A percentile compares a stretch with the other conserved stretches of the same genome.
Conservation (phyloP, 202 grass and related monocot genomes). For the Alloteropsis angusta region DNA sequence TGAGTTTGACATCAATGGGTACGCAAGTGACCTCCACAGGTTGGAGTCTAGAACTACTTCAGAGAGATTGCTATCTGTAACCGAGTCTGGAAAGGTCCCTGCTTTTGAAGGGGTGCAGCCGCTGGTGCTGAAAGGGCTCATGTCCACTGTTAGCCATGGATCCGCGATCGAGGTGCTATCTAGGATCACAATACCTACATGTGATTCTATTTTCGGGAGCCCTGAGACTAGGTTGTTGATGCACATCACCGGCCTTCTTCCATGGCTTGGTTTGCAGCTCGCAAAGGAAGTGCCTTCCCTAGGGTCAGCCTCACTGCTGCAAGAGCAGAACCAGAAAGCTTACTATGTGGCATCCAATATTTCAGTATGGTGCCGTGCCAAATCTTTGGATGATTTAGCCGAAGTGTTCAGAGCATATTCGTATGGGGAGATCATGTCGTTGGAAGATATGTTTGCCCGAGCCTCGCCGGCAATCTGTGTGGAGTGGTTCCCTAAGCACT, state of each 20-base stretch:
- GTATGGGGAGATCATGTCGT: constrained; percentile 43
- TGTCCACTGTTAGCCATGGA: constrained; percentile 85
- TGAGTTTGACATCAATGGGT: constrained; percentile 67
- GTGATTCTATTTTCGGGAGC: constrained; percentile 93
- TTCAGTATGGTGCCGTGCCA: constrained; percentile 64
- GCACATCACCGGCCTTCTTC: constrained; percentile 89
- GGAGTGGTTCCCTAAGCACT: constrained; percentile 90
- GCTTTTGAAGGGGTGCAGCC: constrained; percentile 92
- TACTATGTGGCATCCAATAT: constrained; percentile 86
- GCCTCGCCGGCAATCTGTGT: constrained; percentile 64
- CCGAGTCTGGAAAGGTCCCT: constrained; percentile 72
- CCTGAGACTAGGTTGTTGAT: constrained; percentile 88
- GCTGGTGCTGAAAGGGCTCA: constrained; percentile 84
- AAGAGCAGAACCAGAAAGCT: constrained; percentile 81
- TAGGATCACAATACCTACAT: constrained; percentile 79
- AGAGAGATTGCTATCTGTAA: constrained; percentile 49
- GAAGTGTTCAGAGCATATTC: constrained; percentile 73
- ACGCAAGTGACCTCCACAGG: constrained; percentile 63
- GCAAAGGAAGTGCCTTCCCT: constrained; percentile 33
- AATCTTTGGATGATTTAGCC: constrained; percentile 56
- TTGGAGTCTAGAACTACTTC: constrained; percentile 59
- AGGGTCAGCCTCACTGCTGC: constrained; percentile 35
- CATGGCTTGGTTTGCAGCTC: constrained; percentile 95
- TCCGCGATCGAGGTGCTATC: constrained; percentile 88
- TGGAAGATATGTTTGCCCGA: constrained; percentile 66